phyloP scores from a whole-genome alignment of 805 yeast genomes.

The Metschnikowia anglica region DNA sequence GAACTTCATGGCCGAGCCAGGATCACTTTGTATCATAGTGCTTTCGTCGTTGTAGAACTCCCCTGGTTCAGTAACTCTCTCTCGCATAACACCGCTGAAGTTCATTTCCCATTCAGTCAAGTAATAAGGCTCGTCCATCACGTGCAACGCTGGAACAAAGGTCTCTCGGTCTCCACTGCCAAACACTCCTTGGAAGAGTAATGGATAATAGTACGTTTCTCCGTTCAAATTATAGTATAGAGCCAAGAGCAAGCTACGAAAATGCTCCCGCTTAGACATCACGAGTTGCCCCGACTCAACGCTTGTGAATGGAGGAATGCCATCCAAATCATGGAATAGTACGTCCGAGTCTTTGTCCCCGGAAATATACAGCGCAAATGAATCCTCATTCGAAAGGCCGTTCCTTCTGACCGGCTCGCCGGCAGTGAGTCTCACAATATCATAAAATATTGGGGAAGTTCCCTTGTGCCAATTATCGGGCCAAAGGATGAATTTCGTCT shows the following conservation, averaged over 20 bases:
- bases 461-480: conserved; percentile 28
- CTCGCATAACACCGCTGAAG: conserved; percentile 19
- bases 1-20: conserved; percentile 23
- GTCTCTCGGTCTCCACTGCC: conserved; percentile 41
- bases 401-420: conserved; percentile 26
- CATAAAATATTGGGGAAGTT: conserved; percentile 24
- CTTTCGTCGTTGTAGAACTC: conserved; percentile 24
- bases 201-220: conserved; percentile 26
- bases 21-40: conserved; percentile 36
- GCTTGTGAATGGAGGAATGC: conserved; percentile 29
- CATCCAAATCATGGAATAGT: conserved; percentile 34
- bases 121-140: conserved; percentile 36
- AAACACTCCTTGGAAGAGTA: conserved; percentile 37
- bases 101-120: conserved; percentile 15
- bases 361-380: conserved; percentile 23
- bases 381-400: conserved; percentile 29
- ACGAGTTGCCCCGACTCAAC: conserved; percentile 40
- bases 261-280: conserved; percentile 34
- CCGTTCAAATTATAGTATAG: conserved; percentile 38
- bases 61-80: conserved; percentile 7
- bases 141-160: conserved; percentile 38
- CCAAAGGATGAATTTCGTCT: conserved; percentile 22
- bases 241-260: conserved; percentile 30
- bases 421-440: conserved; percentile 18
- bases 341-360: conserved; percentile 19